These are phyloP conservation scores for Canariomyces notabilis DNA, from an alignment of 2,329 filamentous ascomycete species.

Conservation along the genomic window DNA sequence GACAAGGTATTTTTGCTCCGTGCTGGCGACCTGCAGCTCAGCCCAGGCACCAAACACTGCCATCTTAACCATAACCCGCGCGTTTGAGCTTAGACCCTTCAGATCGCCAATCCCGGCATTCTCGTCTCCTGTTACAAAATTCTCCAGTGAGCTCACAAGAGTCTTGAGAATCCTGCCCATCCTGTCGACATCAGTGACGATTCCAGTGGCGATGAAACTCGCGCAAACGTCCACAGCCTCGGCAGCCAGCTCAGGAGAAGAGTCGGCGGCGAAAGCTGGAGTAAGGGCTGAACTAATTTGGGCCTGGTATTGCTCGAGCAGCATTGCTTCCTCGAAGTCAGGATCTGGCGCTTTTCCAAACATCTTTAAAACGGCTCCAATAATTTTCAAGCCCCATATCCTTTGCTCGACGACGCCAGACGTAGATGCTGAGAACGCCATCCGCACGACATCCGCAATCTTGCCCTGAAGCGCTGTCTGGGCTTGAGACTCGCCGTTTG, in stretches of 20 bases:
- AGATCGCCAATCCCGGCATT: slow-evolving; percentile 88
- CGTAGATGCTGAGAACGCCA: slow-evolving; percentile 96
- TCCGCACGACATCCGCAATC: slow-evolving; percentile 88
- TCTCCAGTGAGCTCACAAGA: slow-evolving; percentile 83
- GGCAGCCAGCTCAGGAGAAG: slow-evolving; percentile 89
- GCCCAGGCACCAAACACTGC: slow-evolving; percentile 97
- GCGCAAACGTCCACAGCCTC: slow-evolving; percentile 97
- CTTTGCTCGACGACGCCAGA: slow-evolving; percentile 85
- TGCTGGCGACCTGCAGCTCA: slow-evolving; percentile 89
- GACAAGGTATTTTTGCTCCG: slow-evolving; percentile 82
- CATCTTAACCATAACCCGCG: slow-evolving; percentile 98
- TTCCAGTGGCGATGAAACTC: slow-evolving; percentile 95
- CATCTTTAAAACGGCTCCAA: slow-evolving; percentile 88
- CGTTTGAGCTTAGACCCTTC: slow-evolving; percentile 88
- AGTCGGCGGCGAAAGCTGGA: slow-evolving; percentile 91
- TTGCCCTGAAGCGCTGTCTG: slow-evolving; percentile 74
- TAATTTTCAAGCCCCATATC: slow-evolving; percentile 87
- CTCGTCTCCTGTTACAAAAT: slow-evolving; percentile 77
- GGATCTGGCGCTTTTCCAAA: slow-evolving; percentile 95
- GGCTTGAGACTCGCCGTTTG: slow-evolving; percentile 72
- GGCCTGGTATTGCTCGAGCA: slow-evolving; percentile 96
- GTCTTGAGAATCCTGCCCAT: slow-evolving; percentile 98
- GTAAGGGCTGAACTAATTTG: slow-evolving; percentile 96
- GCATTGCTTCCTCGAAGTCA: slow-evolving; percentile 93
- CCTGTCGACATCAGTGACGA: slow-evolving; percentile 94